These are phyloP conservation scores for Geoglossum glabrum DNA, from an alignment of 495 filamentous ascomycete genomes.

Conservation along the genomic window DNA sequence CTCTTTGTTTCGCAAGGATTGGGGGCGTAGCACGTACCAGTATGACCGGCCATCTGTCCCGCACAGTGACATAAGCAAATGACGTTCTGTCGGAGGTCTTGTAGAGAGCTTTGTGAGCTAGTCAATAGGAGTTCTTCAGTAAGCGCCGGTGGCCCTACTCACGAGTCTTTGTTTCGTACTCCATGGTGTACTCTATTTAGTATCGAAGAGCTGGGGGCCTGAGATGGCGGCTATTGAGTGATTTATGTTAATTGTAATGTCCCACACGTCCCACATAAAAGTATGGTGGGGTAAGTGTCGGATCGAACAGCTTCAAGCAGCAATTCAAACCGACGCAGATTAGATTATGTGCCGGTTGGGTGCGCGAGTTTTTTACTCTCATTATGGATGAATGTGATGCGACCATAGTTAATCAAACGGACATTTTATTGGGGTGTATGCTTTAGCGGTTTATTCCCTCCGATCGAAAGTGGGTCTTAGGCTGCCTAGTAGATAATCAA, in stretches of 20 bases:
- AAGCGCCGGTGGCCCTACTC: conserved; percentile 7
- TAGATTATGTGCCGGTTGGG: background rate
- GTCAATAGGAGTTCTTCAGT: conserved; percentile 8
- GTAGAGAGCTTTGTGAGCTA: conserved; percentile 40
- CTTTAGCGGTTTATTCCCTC: background rate
- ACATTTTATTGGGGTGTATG: background rate
- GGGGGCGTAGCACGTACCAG: conserved; percentile 33
- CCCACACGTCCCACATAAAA: background rate
- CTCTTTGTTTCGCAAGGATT: background rate
- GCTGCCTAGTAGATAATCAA: background rate
- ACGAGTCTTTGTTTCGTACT: conserved; percentile 26
- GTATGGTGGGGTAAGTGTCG: background rate
- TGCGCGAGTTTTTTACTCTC: background rate
- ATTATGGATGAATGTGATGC: background rate
- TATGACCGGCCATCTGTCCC: conserved; percentile 84
- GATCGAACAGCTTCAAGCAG: background rate
- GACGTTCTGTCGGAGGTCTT: conserved; percentile 63
- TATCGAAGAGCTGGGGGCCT: background rate
- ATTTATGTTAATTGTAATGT: background rate
- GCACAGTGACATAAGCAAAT: conserved; percentile 66
- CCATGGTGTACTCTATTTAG: conserved; percentile 14
- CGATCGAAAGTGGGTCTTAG: background rate
- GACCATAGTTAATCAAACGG: background rate
- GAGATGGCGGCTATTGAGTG: background rate
- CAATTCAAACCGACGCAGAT: background rate